Percentiles rank a stretch among this genome's conserved stretches.
Evolutionary conservation across 2,329 filamentous ascomycete genomes (phyloP).

Genomic region (Claviceps digitariae): DNA sequence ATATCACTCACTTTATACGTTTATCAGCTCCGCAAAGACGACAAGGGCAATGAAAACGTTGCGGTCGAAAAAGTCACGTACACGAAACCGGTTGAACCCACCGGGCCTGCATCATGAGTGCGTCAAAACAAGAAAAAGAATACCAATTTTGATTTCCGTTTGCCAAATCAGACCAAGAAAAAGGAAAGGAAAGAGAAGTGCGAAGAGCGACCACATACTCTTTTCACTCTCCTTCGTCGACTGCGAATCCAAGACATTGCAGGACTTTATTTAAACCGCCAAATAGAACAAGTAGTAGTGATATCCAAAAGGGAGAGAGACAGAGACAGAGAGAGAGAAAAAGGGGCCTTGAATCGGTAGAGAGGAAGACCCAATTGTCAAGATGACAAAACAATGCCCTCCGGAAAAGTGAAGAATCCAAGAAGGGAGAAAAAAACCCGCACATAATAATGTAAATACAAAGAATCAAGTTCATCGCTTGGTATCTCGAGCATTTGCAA

Average conservation of each 20-base stretch:
- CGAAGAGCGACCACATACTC: not conserved
- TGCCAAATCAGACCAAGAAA: not conserved
- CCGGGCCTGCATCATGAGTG: conserved; percentile 33
- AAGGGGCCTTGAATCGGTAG: conserved; percentile 4
- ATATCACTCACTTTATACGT: conserved; percentile 94
- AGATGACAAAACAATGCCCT: conserved; percentile 1
- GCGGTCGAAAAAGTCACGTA: conserved; percentile 79
- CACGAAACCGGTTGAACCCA: conserved; percentile 57
- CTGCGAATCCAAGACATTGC: conserved; percentile 9
- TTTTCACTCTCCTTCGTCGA: not conserved
- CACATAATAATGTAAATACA: conserved; percentile 16
- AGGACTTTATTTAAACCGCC: conserved; percentile 6
- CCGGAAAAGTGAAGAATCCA: conserved; percentile 7
- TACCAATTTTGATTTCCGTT: not conserved
- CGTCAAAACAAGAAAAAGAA: not conserved
- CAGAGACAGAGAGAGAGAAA: conserved; percentile 3
- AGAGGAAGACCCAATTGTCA: conserved; percentile 7
- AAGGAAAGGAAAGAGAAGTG: not conserved
- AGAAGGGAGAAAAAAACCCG: not conserved
- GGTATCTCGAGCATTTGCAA: conserved; percentile 21
- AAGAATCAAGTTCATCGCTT: conserved; percentile 19
- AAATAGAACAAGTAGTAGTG: not conserved
- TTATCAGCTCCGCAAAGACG: conserved; percentile 71
- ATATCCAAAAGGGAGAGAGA: conserved; percentile 7
- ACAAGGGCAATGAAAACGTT: conserved; percentile 63